Conservation (phyloP, 306 rosid species). For the Quercus bicolor region DNA sequence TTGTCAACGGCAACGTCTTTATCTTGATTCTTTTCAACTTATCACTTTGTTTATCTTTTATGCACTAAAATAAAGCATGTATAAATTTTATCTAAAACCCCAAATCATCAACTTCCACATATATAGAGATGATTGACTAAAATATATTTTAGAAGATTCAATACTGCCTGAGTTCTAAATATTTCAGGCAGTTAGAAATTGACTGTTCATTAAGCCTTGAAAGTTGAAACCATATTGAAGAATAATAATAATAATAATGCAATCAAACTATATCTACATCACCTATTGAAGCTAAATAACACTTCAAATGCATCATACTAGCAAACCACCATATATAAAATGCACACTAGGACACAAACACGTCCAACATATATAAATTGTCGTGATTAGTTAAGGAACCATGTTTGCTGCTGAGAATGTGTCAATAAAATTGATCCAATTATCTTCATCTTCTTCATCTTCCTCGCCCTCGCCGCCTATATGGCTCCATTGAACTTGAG, state of each 20-base stretch:
- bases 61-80: not conserved
- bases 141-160: not conserved
- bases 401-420: slow-evolving; percentile 55
- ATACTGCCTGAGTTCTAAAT: slow-evolving; percentile 11
- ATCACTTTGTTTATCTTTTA: not conserved
- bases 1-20: not conserved
- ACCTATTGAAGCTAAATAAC: slow-evolving; percentile 18
- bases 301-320: slow-evolving; percentile 20
- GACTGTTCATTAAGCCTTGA: slow-evolving; percentile 24
- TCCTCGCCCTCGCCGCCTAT: slow-evolving; percentile 53
- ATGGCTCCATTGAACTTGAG: slow-evolving; percentile 48
- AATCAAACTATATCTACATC: slow-evolving; percentile 38
- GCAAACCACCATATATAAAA: slow-evolving; percentile 1
- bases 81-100: not conserved
- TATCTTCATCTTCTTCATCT: slow-evolving; percentile 60
- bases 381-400: slow-evolving; percentile 34
- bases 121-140: not conserved
- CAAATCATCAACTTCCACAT: not conserved
- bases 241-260: slow-evolving; percentile 13
- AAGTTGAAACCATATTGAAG: slow-evolving; percentile 30
- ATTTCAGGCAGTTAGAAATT: slow-evolving; percentile 31
- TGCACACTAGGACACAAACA: not conserved
- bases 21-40: not conserved
- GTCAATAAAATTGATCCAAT: slow-evolving; percentile 71
- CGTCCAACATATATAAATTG: not conserved